Conservation (phyloP, 1,284 basidiomycete species). For the Melampsora larici-populina region DNA sequence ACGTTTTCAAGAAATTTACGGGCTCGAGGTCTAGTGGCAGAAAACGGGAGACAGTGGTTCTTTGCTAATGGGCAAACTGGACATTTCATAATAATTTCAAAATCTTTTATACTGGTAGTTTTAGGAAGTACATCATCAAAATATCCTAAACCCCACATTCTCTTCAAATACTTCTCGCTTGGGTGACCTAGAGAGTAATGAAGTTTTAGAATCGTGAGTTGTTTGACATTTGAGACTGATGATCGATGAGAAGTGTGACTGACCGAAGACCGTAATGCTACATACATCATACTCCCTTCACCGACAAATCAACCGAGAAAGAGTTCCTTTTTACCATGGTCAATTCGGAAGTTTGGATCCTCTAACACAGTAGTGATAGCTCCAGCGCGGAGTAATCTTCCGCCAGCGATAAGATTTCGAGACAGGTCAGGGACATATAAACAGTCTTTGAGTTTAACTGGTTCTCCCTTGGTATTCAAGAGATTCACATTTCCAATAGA, state of each 20-base stretch:
- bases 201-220: neutral
- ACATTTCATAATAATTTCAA: neutral
- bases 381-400: neutral
- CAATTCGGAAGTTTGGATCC: neutral
- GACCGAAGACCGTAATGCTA: neutral
- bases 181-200: too few relatives aligned
- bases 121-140: too few relatives aligned
- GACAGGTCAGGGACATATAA: neutral
- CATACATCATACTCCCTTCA: neutral
- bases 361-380: neutral
- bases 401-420: too few relatives aligned
- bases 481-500: neutral
- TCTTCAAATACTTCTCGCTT: too few relatives aligned
- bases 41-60: neutral
- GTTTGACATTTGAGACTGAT: neutral
- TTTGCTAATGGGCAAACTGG: neutral
- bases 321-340: neutral
- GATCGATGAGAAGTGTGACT: neutral
- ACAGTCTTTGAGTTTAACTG: neutral
- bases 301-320: neutral
- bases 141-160: too few relatives aligned
- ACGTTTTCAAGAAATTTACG: neutral
- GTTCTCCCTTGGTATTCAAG: neutral
- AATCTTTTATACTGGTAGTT: neutral
- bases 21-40: neutral